Base-by-base conservation (phyloP, 2,329 filamentous ascomycete genomes). In the Paraphaeosphaeria sporulosa region DNA sequence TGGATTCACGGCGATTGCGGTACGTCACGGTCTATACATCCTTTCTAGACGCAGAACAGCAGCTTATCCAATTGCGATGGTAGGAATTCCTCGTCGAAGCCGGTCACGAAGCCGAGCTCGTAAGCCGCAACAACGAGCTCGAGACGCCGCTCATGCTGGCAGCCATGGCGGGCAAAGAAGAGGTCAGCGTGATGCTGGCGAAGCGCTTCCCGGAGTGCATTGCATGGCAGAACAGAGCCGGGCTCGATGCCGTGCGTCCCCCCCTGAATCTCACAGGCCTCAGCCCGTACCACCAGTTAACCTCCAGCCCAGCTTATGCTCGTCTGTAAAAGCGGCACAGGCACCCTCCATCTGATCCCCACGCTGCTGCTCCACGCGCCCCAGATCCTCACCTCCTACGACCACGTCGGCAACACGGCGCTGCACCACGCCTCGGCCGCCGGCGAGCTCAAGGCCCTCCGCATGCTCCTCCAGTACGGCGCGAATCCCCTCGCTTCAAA, bases 101-200 rank as follows among this genome's bases (percentile, higher is more conserved):
- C 5, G 91, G 90, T 58, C 93, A 96, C 76, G 92, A 96, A 76
- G 76, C 82, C n/a, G 85, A 84, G 46, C 87, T 88, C 52, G 87
- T 93, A 32, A 90, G 90, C 13, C 84, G 93, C 64, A 96, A 96
- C 76, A 90, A 92, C 69, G 84, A 89, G 63, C 87, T 91, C 71
- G 89, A 94, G 72, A 96, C 93, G 0, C 89, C 93, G 0, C 82
- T 96, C 51, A 93, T 94, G 87, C 84, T 95, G 2, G 93, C 93
- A 12, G 87, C 91, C 1, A 80, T 80, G 7, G 84, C 84, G 1
- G 90, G 90, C 15, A 90, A 92, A 70, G 88, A 90, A 65, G 89
- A 92, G 52, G 86, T 92, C 23, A 92, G 93, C 15, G 87, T 90
- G 63, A 82, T 91, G 38, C 84, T 96, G 5, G 88, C 88, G 72